Evolutionary conservation across 2,329 filamentous ascomycete genomes (phyloP), one percentile per base, ranked within the genome.

Genomic region (Claviceps sp.): DNA sequence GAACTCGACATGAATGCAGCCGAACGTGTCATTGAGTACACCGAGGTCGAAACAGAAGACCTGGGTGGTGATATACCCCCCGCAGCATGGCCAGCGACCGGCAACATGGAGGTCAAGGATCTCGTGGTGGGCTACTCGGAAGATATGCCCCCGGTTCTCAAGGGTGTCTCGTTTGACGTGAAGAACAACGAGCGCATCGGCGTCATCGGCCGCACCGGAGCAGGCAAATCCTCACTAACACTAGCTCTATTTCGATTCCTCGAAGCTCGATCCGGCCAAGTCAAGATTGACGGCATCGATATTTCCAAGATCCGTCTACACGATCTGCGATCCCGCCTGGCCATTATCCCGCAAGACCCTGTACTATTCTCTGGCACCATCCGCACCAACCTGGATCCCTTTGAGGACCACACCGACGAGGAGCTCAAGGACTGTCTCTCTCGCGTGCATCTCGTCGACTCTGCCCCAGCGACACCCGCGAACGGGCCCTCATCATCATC

Each of bases 291-390:
- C 59, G 85, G 85, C 0, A 58, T 88, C 13, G 85, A 90, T 60
- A 86, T 89, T 50, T 82, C 84, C 22, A 84, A 78, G 59, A 78
- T 90, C 60, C 78, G 77, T 51, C 73, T 90, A 0, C 75, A 84
- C 52, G 80, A 85, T 52, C 71, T 93, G 11, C 78, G 87, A 24
- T 83, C 79, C n/a, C 76, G 85, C 0, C 68, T 93, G 0, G 84
- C 85, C 40, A 90, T 93, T 58, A 91, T 93, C 51, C 86, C 87
- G 1, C 85, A 75, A 67, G 86, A 91, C 58, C 86, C 87, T 0
- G 85, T 90, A 1, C 74, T 93, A 6, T 91, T 93, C 68, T 86
- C 83, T 1, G 87, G 88, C 22, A 89, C 86, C 0, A 72, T 93
- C 20, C 76, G 86, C 43, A 81, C 76, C 44, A 91, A 91, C 60